These are phyloP conservation scores for Dendrobium catenatum DNA, from an alignment of 106 monocot genomes.

Conservation along the genomic window DNA sequence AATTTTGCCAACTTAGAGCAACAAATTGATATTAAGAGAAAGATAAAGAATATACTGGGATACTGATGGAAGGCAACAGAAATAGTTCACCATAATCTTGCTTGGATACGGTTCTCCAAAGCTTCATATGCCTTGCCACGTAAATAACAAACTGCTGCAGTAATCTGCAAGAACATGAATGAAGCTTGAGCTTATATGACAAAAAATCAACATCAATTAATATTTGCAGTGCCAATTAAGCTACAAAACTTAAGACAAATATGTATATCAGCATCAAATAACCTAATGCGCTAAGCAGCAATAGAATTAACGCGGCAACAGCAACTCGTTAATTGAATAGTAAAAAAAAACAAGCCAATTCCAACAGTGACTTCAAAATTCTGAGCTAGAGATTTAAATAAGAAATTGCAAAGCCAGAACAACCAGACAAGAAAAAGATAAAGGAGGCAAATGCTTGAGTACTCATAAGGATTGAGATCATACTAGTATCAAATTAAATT, in stretches of 20 bases:
- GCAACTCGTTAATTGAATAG: not conserved
- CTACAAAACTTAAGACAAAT: not conserved
- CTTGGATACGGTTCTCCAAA: conserved; percentile 79
- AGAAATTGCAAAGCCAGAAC: not conserved
- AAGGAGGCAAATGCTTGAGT: not conserved
- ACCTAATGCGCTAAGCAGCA: not conserved
- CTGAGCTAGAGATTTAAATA: not conserved
- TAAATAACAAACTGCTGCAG: conserved; percentile 74
- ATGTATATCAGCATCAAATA: not conserved
- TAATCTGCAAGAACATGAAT: conserved; percentile 17
- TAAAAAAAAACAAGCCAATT: not conserved
- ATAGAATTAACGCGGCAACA: not conserved
- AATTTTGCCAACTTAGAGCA: not conserved
- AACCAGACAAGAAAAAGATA: not conserved
- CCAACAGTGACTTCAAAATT: not conserved
- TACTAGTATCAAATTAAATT: not conserved
- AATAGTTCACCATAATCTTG: conserved; percentile 53
- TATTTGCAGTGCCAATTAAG: not conserved
- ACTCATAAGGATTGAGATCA: not conserved
- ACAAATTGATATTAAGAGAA: not conserved
- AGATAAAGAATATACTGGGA: not conserved
- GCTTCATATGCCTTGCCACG: conserved; percentile 95
- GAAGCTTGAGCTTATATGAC: not conserved
- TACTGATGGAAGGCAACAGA: not conserved
- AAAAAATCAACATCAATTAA: not conserved